Base-by-base conservation (phyloP, 2,329 filamentous ascomycete species). In the Xylariomycetidae sp. region DNA sequence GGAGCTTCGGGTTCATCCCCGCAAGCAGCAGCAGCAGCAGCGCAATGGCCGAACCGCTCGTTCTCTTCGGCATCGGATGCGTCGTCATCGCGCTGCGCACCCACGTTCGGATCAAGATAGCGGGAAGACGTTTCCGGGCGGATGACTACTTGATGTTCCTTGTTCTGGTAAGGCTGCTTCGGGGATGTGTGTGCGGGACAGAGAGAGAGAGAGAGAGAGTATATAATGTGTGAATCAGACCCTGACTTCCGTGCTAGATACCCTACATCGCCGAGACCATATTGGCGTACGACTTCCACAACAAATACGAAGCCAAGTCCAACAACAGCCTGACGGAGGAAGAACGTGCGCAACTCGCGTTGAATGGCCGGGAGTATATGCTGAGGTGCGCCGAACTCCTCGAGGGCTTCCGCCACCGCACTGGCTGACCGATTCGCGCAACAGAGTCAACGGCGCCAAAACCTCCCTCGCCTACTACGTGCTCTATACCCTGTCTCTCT, bases 91-190 rank as follows among this genome's bases (percentile, higher is more conserved):
- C 50, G 6, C 46, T 79, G 9, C 64, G 76, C 19, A 64, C 67
- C 2, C 66, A 63, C 32, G 64, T 71, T 8, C 61, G 76, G 29
- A 58, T 69, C 43, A 59, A 50, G 19, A 54, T 59, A 9, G 65
- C 68, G 2, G 74, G 76, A 23, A 57, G 53, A 35, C 61, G 63
- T n/a, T 65, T 80, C 35, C 62, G 67, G 42, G 59, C 65, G 1
- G 76, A 80, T 50, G 77, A 82, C 40, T 78, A 73, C 44, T 48
- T 81, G 19, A 74, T 78, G 56, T 53, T 69, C 27, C n/a, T 75
- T 13, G 73, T 68, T 5, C 63, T 64, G 39, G 70, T 77, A 52
- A 47, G 67, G 49, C 6, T 24, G 10, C 34, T 23, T 26, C 10
- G 22, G 14, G 14, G 4, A 8, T 23, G 15, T 4, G 6, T 15